Evolutionary conservation across 768 basidiomycete species (phyloP).

Genomic region (Pleurotus cornucopiae): DNA sequence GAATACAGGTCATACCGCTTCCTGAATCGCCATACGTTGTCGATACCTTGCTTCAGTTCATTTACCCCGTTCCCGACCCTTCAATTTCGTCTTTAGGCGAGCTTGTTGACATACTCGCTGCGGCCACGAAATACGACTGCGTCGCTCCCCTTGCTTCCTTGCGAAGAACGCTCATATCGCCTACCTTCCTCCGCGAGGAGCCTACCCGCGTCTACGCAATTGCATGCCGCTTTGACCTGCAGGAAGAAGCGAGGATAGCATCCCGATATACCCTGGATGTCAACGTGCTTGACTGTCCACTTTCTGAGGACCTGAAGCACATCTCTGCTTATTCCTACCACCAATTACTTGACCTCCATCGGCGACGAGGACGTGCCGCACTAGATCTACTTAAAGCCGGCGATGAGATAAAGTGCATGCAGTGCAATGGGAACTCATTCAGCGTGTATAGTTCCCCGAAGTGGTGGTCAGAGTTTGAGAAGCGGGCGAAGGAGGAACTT

Average conservation of each 20-base stretch:
- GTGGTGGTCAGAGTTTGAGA: constrained; percentile 69
- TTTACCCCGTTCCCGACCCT: constrained; percentile 63
- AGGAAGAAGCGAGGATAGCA: constrained; percentile 58
- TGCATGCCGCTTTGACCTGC: constrained; percentile 60
- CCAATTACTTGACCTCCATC: constrained; percentile 58
- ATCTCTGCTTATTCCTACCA: constrained; percentile 70
- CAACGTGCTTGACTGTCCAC: constrained; percentile 51
- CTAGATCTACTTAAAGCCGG: constrained; percentile 40
- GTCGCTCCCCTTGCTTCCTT: constrained; percentile 38
- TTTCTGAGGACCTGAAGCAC: constrained; percentile 58
- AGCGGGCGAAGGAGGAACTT: constrained; percentile 54
- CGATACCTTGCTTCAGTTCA: constrained; percentile 48
- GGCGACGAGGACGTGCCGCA: constrained; percentile 45
- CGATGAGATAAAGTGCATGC: constrained; percentile 57
- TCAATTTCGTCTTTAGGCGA: constrained; percentile 46
- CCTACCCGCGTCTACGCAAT: constrained; percentile 69
- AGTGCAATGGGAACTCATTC: constrained; percentile 52
- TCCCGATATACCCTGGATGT: constrained; percentile 52
- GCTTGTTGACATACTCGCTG: constrained; percentile 43
- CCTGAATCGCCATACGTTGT: constrained; percentile 45
- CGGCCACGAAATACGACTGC: constrained; percentile 66
- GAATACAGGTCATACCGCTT: constrained; percentile 47
- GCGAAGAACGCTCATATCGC: constrained; percentile 47
- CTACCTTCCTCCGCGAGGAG: constrained; percentile 38
- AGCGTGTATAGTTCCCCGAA: constrained; percentile 48